These are phyloP conservation scores for Dendrostoma leiphaemia DNA, from an alignment of 2,329 filamentous ascomycete species.

Conservation along the genomic window DNA sequence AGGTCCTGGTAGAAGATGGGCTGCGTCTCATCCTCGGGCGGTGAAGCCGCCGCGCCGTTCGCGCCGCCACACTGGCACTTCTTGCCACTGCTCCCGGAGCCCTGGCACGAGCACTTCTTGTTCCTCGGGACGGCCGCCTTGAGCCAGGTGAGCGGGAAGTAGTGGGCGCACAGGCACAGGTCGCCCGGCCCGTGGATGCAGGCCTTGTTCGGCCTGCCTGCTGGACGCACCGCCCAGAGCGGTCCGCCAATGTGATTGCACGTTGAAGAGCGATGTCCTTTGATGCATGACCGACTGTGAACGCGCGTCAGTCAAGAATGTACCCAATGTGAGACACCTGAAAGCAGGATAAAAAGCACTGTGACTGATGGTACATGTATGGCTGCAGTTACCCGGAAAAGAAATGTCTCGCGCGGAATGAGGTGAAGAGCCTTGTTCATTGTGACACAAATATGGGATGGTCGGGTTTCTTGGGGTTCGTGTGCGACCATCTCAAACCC, in stretches of 20 bases:
- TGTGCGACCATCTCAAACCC: no score
- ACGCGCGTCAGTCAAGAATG: constrained; percentile 8
- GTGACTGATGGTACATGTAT: no score
- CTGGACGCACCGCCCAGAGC: constrained; percentile 59
- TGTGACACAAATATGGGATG: no score
- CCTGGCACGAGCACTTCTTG: constrained; percentile 51
- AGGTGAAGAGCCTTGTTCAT: no score
- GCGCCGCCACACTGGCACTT: constrained; percentile 13
- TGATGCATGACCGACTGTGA: constrained; percentile 68
- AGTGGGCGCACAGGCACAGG: constrained; percentile 53
- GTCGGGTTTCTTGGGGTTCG: no score
- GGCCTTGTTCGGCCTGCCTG: constrained; percentile 66
- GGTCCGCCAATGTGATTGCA: constrained; percentile 53
- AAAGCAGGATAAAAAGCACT: no score
- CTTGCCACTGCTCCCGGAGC: not conserved
- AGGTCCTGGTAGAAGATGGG: constrained; percentile 19
- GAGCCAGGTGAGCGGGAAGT: constrained; percentile 19
- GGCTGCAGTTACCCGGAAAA: constrained; percentile 5
- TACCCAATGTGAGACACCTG: not conserved
- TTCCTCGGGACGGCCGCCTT: constrained; percentile 62
- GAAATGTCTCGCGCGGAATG: no score
- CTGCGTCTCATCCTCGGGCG: constrained; percentile 16
- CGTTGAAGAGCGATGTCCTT: constrained; percentile 73
- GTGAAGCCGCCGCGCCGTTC: constrained; percentile 23
- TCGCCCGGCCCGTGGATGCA: constrained; percentile 65